Conservation (phyloP, 305 asterid species). For the Fraxinus nigra region DNA sequence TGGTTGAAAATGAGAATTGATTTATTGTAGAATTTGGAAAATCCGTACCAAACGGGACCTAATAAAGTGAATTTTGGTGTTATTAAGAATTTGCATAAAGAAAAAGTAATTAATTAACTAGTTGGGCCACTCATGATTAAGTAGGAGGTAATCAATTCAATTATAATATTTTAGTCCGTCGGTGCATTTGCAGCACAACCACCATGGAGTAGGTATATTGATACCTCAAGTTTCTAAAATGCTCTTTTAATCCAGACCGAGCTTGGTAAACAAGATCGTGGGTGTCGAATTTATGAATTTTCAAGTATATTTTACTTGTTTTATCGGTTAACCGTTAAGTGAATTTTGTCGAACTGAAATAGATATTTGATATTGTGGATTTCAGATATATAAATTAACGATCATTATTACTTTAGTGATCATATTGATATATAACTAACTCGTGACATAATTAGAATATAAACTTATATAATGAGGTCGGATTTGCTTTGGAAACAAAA, state of each 20-base stretch:
- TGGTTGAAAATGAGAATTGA: no score
- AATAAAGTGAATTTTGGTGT: neutral
- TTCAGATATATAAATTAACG: no score
- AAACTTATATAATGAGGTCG: neutral
- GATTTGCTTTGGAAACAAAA: neutral
- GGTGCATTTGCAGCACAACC: neutral
- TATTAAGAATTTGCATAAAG: neutral
- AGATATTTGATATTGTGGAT: no score
- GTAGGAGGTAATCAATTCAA: neutral
- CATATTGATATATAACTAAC: no score
- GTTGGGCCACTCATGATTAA: neutral
- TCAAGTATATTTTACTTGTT: neutral
- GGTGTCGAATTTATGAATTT: neutral
- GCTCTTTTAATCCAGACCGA: no score
- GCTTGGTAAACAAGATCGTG: no score
- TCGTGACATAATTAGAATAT: no score
- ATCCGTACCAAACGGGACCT: no score
- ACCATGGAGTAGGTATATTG: neutral
- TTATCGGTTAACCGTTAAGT: no score
- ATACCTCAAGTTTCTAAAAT: no score
- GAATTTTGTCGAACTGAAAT: neutral
- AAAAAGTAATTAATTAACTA: neutral
- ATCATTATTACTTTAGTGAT: no score
- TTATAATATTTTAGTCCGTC: neutral
- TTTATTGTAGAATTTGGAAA: no score